Conservation (phyloP, 495 filamentous ascomycete species). For the Trichoderma virens region DNA sequence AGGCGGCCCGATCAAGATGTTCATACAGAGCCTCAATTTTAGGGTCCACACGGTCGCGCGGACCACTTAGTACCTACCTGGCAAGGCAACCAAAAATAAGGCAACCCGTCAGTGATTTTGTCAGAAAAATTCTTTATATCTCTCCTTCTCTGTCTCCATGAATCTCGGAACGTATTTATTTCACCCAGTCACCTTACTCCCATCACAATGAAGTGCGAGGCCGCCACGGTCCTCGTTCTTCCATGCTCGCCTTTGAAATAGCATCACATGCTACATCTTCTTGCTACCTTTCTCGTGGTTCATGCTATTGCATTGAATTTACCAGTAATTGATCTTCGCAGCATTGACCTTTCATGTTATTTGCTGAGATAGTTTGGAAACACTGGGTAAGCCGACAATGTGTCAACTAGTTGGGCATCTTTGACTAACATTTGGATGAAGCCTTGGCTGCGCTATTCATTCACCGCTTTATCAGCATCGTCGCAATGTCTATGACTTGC, state of each 20-base stretch:
- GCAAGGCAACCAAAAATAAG: neutral
- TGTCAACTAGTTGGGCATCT: neutral
- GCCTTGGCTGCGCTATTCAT: neutral
- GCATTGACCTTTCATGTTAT: no score
- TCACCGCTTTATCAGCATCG: neutral
- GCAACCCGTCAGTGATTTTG: neutral
- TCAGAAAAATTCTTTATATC: neutral
- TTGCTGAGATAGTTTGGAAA: neutral
- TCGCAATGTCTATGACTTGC: neutral
- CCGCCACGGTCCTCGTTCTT: no score
- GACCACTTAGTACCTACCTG: neutral
- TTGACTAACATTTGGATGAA: neutral
- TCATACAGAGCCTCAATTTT: neutral
- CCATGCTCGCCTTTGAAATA: neutral
- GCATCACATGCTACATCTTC: neutral
- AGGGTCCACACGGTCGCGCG: neutral
- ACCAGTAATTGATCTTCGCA: no score
- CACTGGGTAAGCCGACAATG: neutral
- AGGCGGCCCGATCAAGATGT: neutral
- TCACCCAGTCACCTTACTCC: neutral
- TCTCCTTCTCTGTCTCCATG: neutral
- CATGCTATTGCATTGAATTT: neutral
- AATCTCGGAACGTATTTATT: neutral
- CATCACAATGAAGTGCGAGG: neutral
- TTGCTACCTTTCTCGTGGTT: neutral